Conservation (phyloP, 1,284 basidiomycete species). For the Chondrostereum purpureum region DNA sequence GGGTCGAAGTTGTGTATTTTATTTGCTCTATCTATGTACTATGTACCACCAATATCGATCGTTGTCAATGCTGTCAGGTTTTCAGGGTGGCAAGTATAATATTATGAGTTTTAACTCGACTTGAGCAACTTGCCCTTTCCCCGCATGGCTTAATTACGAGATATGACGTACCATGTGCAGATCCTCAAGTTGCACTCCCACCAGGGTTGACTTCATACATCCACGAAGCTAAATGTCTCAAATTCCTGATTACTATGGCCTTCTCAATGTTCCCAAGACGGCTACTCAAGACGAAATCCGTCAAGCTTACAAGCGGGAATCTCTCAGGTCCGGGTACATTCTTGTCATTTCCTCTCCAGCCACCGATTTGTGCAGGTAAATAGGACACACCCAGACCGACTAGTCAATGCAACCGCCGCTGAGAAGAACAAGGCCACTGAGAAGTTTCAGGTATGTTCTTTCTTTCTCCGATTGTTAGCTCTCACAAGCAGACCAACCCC, state of each 20-base stretch:
- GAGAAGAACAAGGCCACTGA: conserved; percentile 77
- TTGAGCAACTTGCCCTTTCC: too few relatives aligned
- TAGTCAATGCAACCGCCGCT: conserved; percentile 65
- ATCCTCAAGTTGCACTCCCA: background rate
- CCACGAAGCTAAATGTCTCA: conserved; percentile 34
- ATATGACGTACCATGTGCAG: too few relatives aligned
- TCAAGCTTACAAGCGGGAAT: conserved; percentile 80
- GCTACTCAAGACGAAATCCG: conserved; percentile 71
- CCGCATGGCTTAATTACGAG: too few relatives aligned
- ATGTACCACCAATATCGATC: too few relatives aligned
- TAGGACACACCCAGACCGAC: conserved; percentile 86
- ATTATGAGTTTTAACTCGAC: too few relatives aligned
- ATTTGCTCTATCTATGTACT: background rate
- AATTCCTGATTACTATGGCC: conserved; percentile 73
- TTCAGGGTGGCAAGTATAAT: too few relatives aligned
- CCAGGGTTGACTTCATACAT: conserved; percentile 7
- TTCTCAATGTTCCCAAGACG: conserved; percentile 50
- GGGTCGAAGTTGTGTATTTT: background rate
- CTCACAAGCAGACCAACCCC: conserved; percentile 1
- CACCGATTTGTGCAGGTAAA: conserved; percentile 14
- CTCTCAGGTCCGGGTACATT: conserved; percentile 40
- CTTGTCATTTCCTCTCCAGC: conserved; percentile 12
- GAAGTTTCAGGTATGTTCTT: conserved; percentile 60
- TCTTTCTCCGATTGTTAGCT: background rate
- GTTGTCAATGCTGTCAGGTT: too few relatives aligned